Evolutionary conservation across 371 early-diverging fungal species (phyloP), one percentile per base, ranked within the genome.

Genomic region (Syncephalis plumigaleata): DNA sequence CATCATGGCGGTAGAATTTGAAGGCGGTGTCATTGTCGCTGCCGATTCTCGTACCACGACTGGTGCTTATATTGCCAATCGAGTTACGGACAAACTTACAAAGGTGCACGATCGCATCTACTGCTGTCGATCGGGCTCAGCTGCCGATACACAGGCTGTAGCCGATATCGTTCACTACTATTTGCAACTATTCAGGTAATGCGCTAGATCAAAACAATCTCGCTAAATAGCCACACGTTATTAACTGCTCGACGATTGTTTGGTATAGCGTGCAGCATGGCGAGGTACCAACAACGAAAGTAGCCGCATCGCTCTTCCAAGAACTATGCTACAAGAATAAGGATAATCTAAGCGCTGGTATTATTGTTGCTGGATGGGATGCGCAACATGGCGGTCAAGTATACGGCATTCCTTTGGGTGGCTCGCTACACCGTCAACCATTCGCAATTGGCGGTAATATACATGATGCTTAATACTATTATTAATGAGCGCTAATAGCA

Each of bases 281-380:
- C 50, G 75, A 80, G 59, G 73, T 73, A 31, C 95, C 95, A 16
- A 73, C 84, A 21, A 95, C 96, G 16, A 75, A 81, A 48, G 79
- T 81, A 45, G 98, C 92, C n/a, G 90, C 98, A 15, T 67, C 83
- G 22, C 56, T 98, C 46, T 91, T 95, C 69, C 91, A 87, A 48
- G 84, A 92, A 56, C 56, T 99, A 20, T 87, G 92, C 67, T 99
- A 98, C 66, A 66, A 79, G 49, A 93, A 99, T 72, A 93, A 91
- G 69, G 81, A 88, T 61, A 52, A 52, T 44, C 63, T 99, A 50
- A 65, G 65, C 40, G 99, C 99, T n/a, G 96, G 94, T 38, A 85
- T 99, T 57, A 99, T 99, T 60, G 87, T 98, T 27, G 99, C 88
- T 39, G 99, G 99, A 39, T 96, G 90, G 86, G 99, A 99, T 66